Base-by-base conservation (phyloP, 306 rosid species). In the Fragaria ananassa region DNA sequence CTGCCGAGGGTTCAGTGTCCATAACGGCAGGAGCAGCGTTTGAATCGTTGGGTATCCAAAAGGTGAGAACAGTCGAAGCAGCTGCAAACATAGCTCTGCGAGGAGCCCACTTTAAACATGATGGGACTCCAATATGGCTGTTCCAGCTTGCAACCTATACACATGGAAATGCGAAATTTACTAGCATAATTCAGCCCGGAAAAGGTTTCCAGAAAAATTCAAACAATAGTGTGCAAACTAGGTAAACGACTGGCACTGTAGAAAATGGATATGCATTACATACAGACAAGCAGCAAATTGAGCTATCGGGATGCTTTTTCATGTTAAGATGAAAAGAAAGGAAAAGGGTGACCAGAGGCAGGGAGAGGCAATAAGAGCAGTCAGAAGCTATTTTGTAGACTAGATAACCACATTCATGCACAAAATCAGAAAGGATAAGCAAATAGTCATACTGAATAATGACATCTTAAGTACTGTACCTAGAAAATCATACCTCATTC, bases 61-160 rank as follows among this genome's bases (percentile, higher is more conserved):
- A 92, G 13, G 97, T 91, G 46, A 95, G 97, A 70, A 91, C 96
- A n/a, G 86, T 84, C 10, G 97, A 92, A 14, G 97, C 97, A n/a
- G 97, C 93, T 3, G 85, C 98, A 19, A 92, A 88, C 99, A 95
- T 95, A 80, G 89, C 92, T 31, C 97, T 85, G 60, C 93, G 97
- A 51, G 97, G 98, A 67, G 97, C 97, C 97, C 99, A 92, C 80
- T 88, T 95, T 88, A 95, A 80, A 92, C 99, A 92, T 2, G 82
- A 95, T 34, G 96, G 88, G 50, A 89, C 96, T 3, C 99, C 97
- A 46, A 95, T 87, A 72, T 88, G 86, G 37, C 97, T 95, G 86
- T 70, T 91, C 99, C 97, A 92, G 86, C 83, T 66, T 72, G 93
- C 93, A 81, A 95, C 96, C 98, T 92, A 73, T 11, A 49, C 8